A percentile compares a stretch with the other conserved stretches of the same genome.
Conservation (phyloP, 768 basidiomycete species). For the Amyloporia xantha region DNA sequence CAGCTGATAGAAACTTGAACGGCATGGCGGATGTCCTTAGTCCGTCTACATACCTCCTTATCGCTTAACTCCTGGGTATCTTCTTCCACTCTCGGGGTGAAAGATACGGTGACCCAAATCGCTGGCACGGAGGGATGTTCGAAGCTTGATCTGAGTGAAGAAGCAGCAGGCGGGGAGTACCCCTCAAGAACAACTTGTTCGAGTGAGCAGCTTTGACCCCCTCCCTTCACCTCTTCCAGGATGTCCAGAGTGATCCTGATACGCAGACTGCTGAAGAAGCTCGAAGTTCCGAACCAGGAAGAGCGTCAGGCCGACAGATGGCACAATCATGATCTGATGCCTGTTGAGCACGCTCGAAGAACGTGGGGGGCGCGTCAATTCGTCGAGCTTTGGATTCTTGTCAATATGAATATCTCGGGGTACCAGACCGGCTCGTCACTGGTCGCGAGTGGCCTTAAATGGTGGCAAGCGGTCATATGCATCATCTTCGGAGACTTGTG, state of each 20-base stretch:
- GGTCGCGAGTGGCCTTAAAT: slow-evolving; percentile 11
- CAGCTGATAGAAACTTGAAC: no score
- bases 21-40: no score
- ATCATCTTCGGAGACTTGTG: slow-evolving; percentile 14
- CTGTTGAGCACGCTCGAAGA: slow-evolving; percentile 15
- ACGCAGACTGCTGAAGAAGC: slow-evolving; percentile 1
- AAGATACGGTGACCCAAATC: no score
- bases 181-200: no score
- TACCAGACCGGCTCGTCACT: slow-evolving; percentile 16
- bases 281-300: slow-evolving; percentile 10
- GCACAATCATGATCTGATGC: slow-evolving; percentile 18
- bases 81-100: no score
- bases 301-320: slow-evolving; percentile 10
- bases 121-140: no score
- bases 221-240: no score
- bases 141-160: no score
- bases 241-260: not conserved
- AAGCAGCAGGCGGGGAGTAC: no score
- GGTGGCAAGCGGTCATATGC: slow-evolving; percentile 16
- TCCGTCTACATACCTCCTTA: no score
- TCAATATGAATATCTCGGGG: slow-evolving; percentile 14
- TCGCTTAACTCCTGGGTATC: no score
- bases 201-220: no score
- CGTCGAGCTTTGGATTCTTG: slow-evolving; percentile 17
- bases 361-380: slow-evolving; percentile 18